These are phyloP conservation scores for Pseudozyma pruni DNA, from an alignment of 1,284 basidiomycete species.

Conservation along the genomic window DNA sequence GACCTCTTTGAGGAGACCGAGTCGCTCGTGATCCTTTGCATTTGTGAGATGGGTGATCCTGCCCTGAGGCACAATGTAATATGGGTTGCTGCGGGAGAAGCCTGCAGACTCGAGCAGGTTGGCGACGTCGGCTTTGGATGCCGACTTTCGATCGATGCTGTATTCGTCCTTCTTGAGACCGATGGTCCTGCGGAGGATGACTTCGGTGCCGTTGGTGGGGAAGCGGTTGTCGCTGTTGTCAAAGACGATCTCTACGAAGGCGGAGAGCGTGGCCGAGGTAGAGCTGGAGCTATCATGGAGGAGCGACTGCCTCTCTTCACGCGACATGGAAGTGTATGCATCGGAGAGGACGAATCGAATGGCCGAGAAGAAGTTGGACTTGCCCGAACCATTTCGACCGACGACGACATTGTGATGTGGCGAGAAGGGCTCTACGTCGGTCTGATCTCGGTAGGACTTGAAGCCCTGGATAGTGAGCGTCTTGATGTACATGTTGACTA, in stretches of 20 bases:
- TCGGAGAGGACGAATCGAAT: conserved; percentile 97
- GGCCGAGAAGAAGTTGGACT: conserved; percentile 70
- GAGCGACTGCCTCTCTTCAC: conserved; percentile 90
- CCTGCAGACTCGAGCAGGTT: conserved; percentile 74
- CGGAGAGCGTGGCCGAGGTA: conserved; percentile 83
- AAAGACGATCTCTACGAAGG: conserved; percentile 78
- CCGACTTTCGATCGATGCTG: conserved; percentile 92
- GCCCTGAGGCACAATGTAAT: conserved; percentile 99
- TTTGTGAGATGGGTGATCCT: conserved; percentile 97
- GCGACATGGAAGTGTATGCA: conserved; percentile 93
- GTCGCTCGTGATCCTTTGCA: conserved; percentile 92
- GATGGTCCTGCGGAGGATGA: conserved; percentile 75
- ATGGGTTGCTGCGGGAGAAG: conserved; percentile 96
- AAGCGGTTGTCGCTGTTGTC: conserved; percentile 79
- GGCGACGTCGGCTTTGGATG: conserved; percentile 96
- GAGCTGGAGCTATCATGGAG: conserved; percentile 92
- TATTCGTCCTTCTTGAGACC: conserved; percentile 99
- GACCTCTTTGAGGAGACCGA: conserved; percentile 94
- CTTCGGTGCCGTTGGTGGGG: conserved; percentile 61
- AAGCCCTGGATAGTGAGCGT: conserved; percentile 75
- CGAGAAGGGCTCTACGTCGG: conserved; percentile 72
- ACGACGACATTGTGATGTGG: conserved; percentile 67
- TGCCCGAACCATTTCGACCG: conserved; percentile 68
- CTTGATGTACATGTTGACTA: conserved; percentile 49
- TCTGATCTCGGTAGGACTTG: conserved; percentile 85